Evolutionary conservation across 768 basidiomycete genomes (phyloP).

Genomic region (Suillus decipiens): DNA sequence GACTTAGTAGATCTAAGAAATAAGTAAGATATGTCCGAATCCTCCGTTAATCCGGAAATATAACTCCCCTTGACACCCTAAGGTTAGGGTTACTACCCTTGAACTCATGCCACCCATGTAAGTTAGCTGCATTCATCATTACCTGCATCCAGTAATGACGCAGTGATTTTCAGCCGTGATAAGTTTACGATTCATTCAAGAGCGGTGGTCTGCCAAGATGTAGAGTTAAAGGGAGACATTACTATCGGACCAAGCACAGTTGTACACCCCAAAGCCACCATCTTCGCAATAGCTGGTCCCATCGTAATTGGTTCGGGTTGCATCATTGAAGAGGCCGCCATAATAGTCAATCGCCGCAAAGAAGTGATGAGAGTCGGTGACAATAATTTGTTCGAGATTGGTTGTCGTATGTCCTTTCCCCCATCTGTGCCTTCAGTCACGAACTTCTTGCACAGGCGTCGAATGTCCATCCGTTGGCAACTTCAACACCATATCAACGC

Average conservation of each 20-base stretch:
- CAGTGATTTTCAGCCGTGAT: conserved; percentile 60
- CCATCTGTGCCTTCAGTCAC: conserved; percentile 1
- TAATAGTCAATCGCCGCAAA: conserved; percentile 88
- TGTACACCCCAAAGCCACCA: conserved; percentile 92
- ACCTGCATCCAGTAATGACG: neutral
- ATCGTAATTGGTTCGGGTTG: conserved; percentile 88
- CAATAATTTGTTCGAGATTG: conserved; percentile 92
- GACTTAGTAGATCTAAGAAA: neutral
- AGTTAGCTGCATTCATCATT: conserved; percentile 12
- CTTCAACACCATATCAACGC: conserved; percentile 84
- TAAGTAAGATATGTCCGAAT: neutral
- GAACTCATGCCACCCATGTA: conserved; percentile 32
- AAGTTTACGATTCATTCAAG: conserved; percentile 90
- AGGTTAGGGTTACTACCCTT: conserved; percentile 13
- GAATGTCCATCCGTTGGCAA: conserved; percentile 85
- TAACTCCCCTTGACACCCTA: neutral
- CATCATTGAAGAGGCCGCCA: conserved; percentile 88
- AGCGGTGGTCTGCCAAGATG: conserved; percentile 90
- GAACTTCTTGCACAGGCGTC: conserved; percentile 54
- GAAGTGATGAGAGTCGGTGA: conserved; percentile 93
- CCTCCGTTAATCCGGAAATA: neutral
- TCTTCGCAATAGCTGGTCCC: conserved; percentile 88
- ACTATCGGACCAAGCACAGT: conserved; percentile 91
- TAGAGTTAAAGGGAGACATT: conserved; percentile 91
- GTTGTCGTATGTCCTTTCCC: conserved; percentile 66